These are phyloP conservation scores for Pestalotiopsis sp. DNA, from an alignment of 2,329 filamentous ascomycete genomes.

Conservation along the genomic window DNA sequence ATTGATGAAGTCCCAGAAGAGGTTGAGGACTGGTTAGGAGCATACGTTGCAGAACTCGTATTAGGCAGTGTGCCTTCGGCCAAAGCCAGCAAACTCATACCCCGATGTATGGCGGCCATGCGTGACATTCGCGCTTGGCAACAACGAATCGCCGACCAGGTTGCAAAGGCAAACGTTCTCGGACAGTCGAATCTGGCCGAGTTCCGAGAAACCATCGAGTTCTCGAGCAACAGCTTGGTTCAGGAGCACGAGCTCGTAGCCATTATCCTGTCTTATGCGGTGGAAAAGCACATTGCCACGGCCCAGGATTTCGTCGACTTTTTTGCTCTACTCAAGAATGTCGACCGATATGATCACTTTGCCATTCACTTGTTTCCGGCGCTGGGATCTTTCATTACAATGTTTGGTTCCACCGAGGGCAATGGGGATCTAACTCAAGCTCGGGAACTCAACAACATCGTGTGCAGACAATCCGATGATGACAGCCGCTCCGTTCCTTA, in stretches of 20 bases:
- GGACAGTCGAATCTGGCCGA: constrained; percentile 62
- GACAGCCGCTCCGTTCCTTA: constrained; percentile 73
- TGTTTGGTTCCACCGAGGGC: constrained; percentile 78
- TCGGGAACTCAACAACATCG: constrained; percentile 67
- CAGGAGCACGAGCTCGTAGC: constrained; percentile 89
- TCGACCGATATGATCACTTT: constrained; percentile 72
- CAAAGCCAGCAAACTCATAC: constrained; percentile 62
- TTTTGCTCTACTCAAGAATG: constrained; percentile 66
- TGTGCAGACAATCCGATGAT: constrained; percentile 69
- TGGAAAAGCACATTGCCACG: constrained; percentile 74
- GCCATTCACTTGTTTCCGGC: constrained; percentile 81
- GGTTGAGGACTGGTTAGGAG: constrained; percentile 51
- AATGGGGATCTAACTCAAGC: constrained; percentile 69
- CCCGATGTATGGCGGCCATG: constrained; percentile 78
- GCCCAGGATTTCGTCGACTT: constrained; percentile 75
- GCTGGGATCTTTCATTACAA: constrained; percentile 74
- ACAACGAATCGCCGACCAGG: constrained; percentile 72
- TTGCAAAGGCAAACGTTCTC: constrained; percentile 75
- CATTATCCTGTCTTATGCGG: constrained; percentile 76
- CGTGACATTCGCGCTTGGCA: constrained; percentile 76
- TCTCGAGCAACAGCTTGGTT: constrained; percentile 77
- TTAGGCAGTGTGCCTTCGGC: constrained; percentile 52
- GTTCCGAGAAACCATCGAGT: constrained; percentile 76
- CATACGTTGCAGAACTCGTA: constrained; percentile 59
- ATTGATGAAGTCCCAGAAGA: constrained; percentile 59